Percentiles rank a stretch among this genome's conserved stretches.
Evolutionary conservation across 148 eudicot species (phyloP).

Genomic region (Euryodendron excelsum): DNA sequence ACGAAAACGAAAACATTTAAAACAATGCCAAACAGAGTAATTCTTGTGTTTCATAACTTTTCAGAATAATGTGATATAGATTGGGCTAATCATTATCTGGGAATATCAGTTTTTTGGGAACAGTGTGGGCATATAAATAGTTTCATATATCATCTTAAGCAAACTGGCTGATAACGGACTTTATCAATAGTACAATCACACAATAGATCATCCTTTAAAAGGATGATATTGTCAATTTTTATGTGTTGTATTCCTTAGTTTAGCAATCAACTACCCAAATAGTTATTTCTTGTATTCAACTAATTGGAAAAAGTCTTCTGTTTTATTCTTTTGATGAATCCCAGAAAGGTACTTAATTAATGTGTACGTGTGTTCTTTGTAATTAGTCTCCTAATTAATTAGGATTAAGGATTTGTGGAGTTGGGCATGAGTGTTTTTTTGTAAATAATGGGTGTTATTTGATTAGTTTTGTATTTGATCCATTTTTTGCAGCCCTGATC

Average conservation of each 20-base stretch:
- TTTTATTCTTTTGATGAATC: too few species aligned
- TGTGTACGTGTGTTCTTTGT: not conserved
- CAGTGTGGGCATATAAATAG: too few species aligned
- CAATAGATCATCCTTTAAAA: not conserved
- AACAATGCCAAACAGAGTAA: too few species aligned
- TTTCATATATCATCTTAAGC: too few species aligned
- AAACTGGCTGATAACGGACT: not conserved
- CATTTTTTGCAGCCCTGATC: conserved; percentile 52
- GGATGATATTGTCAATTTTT: not conserved
- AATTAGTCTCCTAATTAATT: too few species aligned
- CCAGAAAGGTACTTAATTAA: not conserved
- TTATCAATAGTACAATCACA: not conserved
- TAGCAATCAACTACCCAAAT: not conserved
- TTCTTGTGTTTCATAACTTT: too few species aligned
- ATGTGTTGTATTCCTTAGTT: not conserved
- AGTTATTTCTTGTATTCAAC: not conserved
- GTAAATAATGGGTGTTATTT: not conserved
- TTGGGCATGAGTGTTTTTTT: too few species aligned
- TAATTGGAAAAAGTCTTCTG: not conserved
- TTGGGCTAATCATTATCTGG: too few species aligned
- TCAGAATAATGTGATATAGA: too few species aligned
- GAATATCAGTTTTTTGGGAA: too few species aligned
- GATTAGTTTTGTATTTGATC: not conserved
- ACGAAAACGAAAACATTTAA: too few species aligned
- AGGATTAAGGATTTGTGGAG: not conserved